Percentiles rank a stretch among this genome's conserved stretches.
Conservation (phyloP, 306 rosid genomes). For the Crataegus laevigata region DNA sequence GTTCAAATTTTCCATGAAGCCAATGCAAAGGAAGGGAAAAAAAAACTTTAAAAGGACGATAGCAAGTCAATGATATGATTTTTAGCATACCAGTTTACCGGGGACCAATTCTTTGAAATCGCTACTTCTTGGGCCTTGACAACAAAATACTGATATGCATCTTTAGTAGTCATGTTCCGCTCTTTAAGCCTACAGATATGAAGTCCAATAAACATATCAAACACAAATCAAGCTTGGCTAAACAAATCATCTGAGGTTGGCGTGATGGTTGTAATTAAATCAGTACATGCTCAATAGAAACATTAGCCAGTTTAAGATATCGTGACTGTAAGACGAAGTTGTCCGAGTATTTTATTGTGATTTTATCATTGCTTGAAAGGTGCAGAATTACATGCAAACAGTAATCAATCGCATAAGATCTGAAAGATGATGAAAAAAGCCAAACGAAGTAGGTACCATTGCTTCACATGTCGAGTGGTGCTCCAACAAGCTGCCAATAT, state of each 20-base stretch:
- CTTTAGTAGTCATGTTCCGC: conserved; percentile 62
- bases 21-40: not conserved
- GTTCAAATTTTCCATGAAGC: not conserved
- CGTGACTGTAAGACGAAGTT: not conserved
- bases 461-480: conserved; percentile 50
- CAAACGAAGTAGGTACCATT: conserved; percentile 48
- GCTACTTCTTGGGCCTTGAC: conserved; percentile 85
- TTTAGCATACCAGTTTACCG: conserved; percentile 79
- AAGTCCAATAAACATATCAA: conserved; percentile 14
- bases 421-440: conserved; percentile 1
- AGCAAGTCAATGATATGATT: not conserved
- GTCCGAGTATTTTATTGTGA: not conserved
- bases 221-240: not conserved
- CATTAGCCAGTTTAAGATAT: not conserved
- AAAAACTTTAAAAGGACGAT: not conserved
- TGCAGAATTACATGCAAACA: not conserved
- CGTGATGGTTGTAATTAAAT: not conserved
- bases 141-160: conserved; percentile 83
- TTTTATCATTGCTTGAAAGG: not conserved
- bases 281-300: not conserved
- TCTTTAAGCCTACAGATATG: conserved; percentile 60
- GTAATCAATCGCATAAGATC: not conserved
- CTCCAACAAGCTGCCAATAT: conserved; percentile 84
- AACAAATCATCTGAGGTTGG: not conserved
- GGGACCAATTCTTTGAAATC: conserved; percentile 73